A percentile compares a stretch with the other conserved stretches of the same genome.
These are phyloP conservation scores for Wickerhamomyces strasburgensis DNA, from an alignment of 805 yeast species.

Conservation along the genomic window DNA sequence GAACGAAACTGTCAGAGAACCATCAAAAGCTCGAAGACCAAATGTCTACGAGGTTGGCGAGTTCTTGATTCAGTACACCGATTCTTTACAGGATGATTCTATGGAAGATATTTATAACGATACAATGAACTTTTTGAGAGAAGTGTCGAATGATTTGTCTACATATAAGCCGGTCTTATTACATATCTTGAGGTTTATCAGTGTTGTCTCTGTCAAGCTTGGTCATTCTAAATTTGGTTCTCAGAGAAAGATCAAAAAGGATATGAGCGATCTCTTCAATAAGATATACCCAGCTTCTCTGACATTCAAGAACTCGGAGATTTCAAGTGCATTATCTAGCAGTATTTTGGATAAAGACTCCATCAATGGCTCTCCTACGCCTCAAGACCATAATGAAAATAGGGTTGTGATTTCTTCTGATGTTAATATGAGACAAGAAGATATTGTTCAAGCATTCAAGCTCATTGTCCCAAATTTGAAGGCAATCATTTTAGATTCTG, in stretches of 20 bases:
- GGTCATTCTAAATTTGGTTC: constrained; percentile 58
- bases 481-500: constrained; percentile 44
- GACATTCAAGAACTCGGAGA: constrained; percentile 19
- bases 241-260: constrained; percentile 54
- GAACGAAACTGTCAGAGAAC: constrained; percentile 23
- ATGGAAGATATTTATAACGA: constrained; percentile 74
- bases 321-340: constrained; percentile 11
- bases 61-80: constrained; percentile 50
- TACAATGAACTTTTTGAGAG: constrained; percentile 55
- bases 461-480: constrained; percentile 28
- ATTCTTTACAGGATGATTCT: constrained; percentile 67
- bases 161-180: constrained; percentile 48
- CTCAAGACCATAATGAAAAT: constrained; percentile 15
- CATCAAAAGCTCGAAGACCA: constrained; percentile 11
- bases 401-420: constrained; percentile 10
- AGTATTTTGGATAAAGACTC: constrained; percentile 9
- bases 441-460: constrained; percentile 37
- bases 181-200: constrained; percentile 46
- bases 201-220: constrained; percentile 50
- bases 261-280: constrained; percentile 40
- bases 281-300: constrained; percentile 31
- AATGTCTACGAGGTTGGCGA: constrained; percentile 12
- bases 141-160: constrained; percentile 42
- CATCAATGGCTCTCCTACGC: constrained; percentile 2
- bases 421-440: constrained; percentile 32